Conservation (phyloP, 2,329 filamentous ascomycete species). For the Penicillium concentricum region DNA sequence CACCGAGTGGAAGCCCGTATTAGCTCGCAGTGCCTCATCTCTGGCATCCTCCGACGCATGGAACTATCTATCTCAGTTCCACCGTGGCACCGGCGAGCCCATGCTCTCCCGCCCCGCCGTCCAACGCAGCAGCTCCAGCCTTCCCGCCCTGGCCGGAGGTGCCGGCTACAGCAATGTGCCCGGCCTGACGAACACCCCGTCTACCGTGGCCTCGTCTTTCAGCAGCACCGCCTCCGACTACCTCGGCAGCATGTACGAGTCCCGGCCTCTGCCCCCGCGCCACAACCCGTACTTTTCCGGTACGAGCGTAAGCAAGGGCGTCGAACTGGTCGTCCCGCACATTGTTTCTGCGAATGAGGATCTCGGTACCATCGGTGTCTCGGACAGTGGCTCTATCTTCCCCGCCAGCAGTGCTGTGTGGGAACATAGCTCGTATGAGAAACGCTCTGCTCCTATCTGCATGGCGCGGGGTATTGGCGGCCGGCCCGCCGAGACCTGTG, state of each 20-base stretch:
- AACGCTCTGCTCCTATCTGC: constrained; percentile 14
- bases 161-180: constrained; percentile 21
- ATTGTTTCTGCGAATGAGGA: constrained; percentile 21
- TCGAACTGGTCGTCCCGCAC: constrained; percentile 44
- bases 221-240: constrained; percentile 38
- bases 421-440: constrained; percentile 17
- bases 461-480: constrained; percentile 7
- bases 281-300: constrained; percentile 41
- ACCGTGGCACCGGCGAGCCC: constrained; percentile 26
- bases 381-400: constrained; percentile 29
- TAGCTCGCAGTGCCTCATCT: constrained; percentile 25
- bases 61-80: constrained; percentile 47
- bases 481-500: neutral
- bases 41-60: constrained; percentile 43
- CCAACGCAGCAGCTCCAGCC: constrained; percentile 33
- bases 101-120: constrained; percentile 18
- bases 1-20: constrained; percentile 51
- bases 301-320: constrained; percentile 32
- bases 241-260: constrained; percentile 26
- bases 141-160: constrained; percentile 31
- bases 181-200: constrained; percentile 39
- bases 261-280: constrained; percentile 41
- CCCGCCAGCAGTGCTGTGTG: constrained; percentile 32
- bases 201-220: constrained; percentile 40
- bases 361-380: constrained; percentile 16